Evolutionary conservation across 805 yeast genomes (phyloP), one percentile per base, ranked within the genome.

Genomic region (Torulaspora microellipsoides): DNA sequence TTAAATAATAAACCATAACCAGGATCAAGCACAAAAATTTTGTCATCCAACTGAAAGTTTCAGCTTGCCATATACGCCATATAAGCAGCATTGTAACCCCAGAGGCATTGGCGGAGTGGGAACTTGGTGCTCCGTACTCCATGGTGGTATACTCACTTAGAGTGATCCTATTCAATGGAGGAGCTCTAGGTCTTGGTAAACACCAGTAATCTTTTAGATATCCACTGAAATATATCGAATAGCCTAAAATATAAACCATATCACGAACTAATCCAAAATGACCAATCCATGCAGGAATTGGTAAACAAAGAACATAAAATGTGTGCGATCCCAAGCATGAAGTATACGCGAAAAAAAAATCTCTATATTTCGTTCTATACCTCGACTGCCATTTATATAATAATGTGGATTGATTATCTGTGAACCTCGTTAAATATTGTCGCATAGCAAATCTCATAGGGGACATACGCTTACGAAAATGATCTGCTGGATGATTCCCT

Each of bases 21-120:
- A 63, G 36, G 5, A 58, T 33, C 4, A 58, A 38, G 4, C 56
- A 36, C 4, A 45, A 20, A 7, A 58, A 27, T 5, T 45, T 40
- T 6, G 23, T 17, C 3, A 27, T 11, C 11, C 44, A 35, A 3
- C 48, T 31, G 13, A 43, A 10, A 7, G 46, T 35, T 2, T 34
- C 33, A 1, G 35, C 14, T 13, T 31, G n/a, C 46, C 47, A 46
- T 3, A 60, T 55, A 13, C 55, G 51, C 37, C 52, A 57, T 2
- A 69, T 42, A 27, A 79, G 46, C 23, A 83, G 66, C 23, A 87
- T 55, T 0, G 86, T 77, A 3, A 86, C 95, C 0, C 87, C 83
- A 0, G 95, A 80, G 4, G 97, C 96, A 64, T 91, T 93, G 28
- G 97, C 95, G n/a, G 91, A 76, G 63, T 91, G 99, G 3, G 95